These are phyloP conservation scores for Penicillium daleae DNA, from an alignment of 495 filamentous ascomycete genomes.

Conservation along the genomic window DNA sequence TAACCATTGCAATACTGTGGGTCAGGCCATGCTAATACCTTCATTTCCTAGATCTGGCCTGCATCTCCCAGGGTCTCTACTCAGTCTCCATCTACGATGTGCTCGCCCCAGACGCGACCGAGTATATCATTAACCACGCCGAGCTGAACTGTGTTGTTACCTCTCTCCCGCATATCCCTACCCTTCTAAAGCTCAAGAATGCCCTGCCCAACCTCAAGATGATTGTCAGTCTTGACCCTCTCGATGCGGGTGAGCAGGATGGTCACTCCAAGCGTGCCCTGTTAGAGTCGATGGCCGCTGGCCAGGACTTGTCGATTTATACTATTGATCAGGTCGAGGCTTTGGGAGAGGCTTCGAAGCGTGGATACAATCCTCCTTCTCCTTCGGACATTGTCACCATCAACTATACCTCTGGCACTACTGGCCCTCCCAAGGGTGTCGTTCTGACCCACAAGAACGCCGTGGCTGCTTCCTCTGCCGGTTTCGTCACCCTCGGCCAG, in stretches of 20 bases:
- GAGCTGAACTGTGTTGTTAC: conserved; percentile 75
- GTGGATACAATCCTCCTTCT: conserved; percentile 66
- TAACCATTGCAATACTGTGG: too few species aligned
- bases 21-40: conserved; percentile 15
- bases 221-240: conserved; percentile 86
- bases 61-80: conserved; percentile 85
- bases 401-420: conserved; percentile 98
- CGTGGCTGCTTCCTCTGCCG: conserved; percentile 68
- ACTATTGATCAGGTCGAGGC: conserved; percentile 78
- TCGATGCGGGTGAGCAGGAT: conserved; percentile 76
- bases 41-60: conserved; percentile 72
- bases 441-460: conserved; percentile 82
- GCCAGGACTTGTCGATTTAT: conserved; percentile 74
- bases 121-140: conserved; percentile 95
- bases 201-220: conserved; percentile 79
- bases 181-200: conserved; percentile 81
- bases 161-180: conserved; percentile 82
- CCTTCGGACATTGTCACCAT: conserved; percentile 85
- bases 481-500: conserved; percentile 56
- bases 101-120: conserved; percentile 82
- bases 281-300: conserved; percentile 71
- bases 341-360: conserved; percentile 68
- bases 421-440: conserved; percentile 92
- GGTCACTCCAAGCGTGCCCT: conserved; percentile 80
- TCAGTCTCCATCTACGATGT: conserved; percentile 97